Base-by-base conservation (phyloP, 495 filamentous ascomycete species). In the Lasiosphaeris hirsuta region DNA sequence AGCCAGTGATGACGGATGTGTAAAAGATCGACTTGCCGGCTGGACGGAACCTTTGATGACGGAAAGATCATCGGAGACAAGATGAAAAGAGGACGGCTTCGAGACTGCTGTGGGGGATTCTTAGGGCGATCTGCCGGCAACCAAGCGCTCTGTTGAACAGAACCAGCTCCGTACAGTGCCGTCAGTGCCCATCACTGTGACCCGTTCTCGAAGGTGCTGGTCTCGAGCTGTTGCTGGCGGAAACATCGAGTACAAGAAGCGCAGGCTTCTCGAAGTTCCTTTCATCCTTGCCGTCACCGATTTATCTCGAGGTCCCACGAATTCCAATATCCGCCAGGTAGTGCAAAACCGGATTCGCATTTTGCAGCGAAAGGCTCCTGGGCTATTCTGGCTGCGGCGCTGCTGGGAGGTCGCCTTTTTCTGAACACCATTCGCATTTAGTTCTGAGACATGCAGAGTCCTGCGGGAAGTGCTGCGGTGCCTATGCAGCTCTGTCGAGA, bases 361-460 rank as follows among this genome's bases (percentile, higher is more conserved):
- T 30, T 30, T 30, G 23, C 23, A 30, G 23, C 23, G n/a, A 49
- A 14, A 49, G 46, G 46, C 14, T 49, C 46, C 10, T 41, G 39
- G 39, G 39, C 3, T 15, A 13, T 41, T 15, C 39, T 13, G 39
- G 39, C 14, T 41, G 39, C 11, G 7, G 11, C 11, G 11, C 2
- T 15, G 45, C 18, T 46, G 42, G 45, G 60, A 63, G 57, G 61
- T 59, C 44, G 61, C 42, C 44, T 8, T 39, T 56, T 45, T 54
- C 54, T 58, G 35, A 51, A 34, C 46, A 59, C 47, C 46, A 56
- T 15, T 59, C 36, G 61, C 57, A 50, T 44, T 46, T 42, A 50
- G 47, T 57, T 56, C 43, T 63, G 60, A 66, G 63, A 66, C 63
- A 66, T 66, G 57, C 63, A 63, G 38, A 17, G 35, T 61, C 58